These are phyloP conservation scores for Colletotrichum sublineola DNA, from an alignment of 2,329 filamentous ascomycete genomes.

Conservation along the genomic window DNA sequence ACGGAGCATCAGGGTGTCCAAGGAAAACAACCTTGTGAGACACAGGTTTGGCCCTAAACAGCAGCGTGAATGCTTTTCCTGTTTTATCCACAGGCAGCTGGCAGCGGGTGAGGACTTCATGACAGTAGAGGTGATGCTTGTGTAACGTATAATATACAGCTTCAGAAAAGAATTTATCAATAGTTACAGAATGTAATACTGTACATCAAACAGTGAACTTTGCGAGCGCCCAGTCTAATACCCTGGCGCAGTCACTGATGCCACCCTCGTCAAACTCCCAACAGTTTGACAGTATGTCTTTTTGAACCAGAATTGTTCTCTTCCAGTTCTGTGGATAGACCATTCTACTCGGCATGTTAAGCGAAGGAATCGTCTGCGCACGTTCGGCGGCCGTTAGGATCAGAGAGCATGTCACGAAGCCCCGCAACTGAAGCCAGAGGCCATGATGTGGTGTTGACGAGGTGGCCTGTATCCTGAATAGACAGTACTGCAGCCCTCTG, in stretches of 20 bases:
- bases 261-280: conserved; percentile 39
- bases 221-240: conserved; percentile 37
- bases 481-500: conserved; percentile 31
- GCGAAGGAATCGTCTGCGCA: conserved; percentile 30
- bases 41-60: background rate
- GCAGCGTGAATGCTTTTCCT: background rate
- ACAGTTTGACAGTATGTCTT: conserved; percentile 31
- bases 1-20: too few species aligned
- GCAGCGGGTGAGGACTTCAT: background rate
- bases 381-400: conserved; percentile 33
- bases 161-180: background rate
- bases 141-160: background rate
- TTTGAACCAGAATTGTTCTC: conserved; percentile 27
- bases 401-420: conserved; percentile 38
- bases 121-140: background rate
- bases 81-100: background rate
- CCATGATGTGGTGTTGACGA: conserved; percentile 25
- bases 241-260: conserved; percentile 36
- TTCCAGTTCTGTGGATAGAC: conserved; percentile 33
- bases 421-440: conserved; percentile 35
- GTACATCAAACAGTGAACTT: conserved; percentile 19
- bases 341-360: conserved; percentile 34
- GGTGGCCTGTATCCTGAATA: conserved; percentile 34
- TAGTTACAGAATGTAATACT: background rate
- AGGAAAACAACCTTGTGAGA: background rate